These are phyloP conservation scores for Mycena citricolor DNA, from an alignment of 1,284 basidiomycete genomes.

Conservation along the genomic window DNA sequence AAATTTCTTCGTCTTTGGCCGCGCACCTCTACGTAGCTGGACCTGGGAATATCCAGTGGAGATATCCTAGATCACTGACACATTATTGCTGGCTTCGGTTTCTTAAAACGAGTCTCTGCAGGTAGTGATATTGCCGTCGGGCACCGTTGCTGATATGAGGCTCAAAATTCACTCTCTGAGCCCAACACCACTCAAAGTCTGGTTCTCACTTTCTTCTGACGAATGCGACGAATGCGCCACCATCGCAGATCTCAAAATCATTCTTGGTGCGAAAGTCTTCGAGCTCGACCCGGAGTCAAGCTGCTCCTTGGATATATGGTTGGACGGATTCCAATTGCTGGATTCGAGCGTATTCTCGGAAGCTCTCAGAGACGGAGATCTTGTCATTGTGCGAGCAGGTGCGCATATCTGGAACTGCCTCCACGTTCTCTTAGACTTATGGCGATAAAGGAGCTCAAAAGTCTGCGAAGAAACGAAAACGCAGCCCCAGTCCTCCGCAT, in stretches of 20 bases:
- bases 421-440: conserved; percentile 3
- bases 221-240: conserved; percentile 15
- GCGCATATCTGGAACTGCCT: conserved; percentile 1
- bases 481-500: conserved; percentile 9
- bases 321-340: conserved; percentile 22
- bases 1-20: no score
- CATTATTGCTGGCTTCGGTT: no score
- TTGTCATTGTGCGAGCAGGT: conserved; percentile 18
- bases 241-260: conserved; percentile 14
- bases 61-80: no score
- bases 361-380: conserved; percentile 21
- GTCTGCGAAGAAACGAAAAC: conserved; percentile 19
- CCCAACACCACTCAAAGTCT: conserved; percentile 17
- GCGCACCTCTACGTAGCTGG: no score
- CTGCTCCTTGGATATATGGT: conserved; percentile 10
- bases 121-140: no score
- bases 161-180: conserved; percentile 18
- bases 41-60: no score
- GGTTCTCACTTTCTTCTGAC: conserved; percentile 13
- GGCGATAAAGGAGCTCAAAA: conserved; percentile 1
- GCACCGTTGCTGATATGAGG: no score
- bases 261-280: conserved; percentile 11
- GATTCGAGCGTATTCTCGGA: conserved; percentile 8
- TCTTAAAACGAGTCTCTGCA: no score
- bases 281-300: not conserved